Conservation (phyloP, 78 protist species). For the Dictyostelium discoideum region DNA sequence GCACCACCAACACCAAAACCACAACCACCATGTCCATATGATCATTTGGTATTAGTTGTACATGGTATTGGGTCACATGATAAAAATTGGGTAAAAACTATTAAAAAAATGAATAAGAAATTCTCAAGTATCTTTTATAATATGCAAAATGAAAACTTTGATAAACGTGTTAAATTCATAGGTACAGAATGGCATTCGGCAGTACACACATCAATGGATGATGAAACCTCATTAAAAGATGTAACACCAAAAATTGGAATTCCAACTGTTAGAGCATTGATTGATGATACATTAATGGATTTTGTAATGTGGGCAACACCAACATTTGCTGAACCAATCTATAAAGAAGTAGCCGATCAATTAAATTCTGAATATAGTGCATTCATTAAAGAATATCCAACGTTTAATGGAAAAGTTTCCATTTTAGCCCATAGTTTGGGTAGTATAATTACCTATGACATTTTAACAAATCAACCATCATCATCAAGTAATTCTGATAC, state of each 20-base stretch:
- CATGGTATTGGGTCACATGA: conserved; percentile 70
- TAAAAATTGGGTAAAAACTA: conserved; percentile 16
- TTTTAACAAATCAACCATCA: conserved; percentile 33
- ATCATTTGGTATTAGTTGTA: conserved; percentile 35
- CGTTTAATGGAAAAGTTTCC: conserved; percentile 49
- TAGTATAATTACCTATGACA: conserved; percentile 31
- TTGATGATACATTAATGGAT: conserved; percentile 46
- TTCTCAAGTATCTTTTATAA: conserved; percentile 10
- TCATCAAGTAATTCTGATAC: not conserved
- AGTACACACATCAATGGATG: conserved; percentile 15
- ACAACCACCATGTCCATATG: conserved; percentile 27
- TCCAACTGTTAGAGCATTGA: not conserved
- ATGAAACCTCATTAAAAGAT: not conserved
- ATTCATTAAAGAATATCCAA: conserved; percentile 38
- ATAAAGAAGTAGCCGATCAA: conserved; percentile 52
- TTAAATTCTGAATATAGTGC: conserved; percentile 5
- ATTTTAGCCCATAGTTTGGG: conserved; percentile 52
- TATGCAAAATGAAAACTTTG: not conserved
- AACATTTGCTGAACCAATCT: conserved; percentile 46
- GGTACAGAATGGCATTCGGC: conserved; percentile 70
- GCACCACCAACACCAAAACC: not conserved
- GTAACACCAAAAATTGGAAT: conserved; percentile 32
- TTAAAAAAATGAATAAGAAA: conserved; percentile 5
- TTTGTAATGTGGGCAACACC: conserved; percentile 54
- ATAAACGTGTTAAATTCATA: conserved; percentile 19